Conservation (phyloP, 768 basidiomycete genomes). For the Heimioporus sp. region DNA sequence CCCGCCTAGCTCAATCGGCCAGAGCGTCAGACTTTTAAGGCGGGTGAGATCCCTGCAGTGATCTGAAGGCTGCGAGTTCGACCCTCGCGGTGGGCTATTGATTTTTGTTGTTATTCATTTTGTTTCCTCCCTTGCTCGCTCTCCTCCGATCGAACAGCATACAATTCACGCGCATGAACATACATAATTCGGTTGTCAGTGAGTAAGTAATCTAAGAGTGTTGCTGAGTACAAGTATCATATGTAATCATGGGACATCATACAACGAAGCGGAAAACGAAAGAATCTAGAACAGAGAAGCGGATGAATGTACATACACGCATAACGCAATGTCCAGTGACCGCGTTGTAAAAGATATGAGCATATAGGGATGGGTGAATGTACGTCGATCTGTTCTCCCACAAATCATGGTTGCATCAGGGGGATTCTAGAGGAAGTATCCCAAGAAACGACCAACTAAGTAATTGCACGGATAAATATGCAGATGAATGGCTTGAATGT, state of each 20-base stretch:
- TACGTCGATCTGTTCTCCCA: constrained; percentile 14
- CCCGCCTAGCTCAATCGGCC: constrained; percentile 63
- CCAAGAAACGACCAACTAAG: constrained; percentile 26
- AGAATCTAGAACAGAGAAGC: constrained; percentile 5
- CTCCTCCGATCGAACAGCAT: neutral
- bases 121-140: neutral
- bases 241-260: constrained; percentile 1
- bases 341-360: constrained; percentile 7
- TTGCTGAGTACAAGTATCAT: constrained; percentile 14
- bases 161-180: constrained; percentile 2
- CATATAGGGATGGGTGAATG: constrained; percentile 16
- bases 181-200: constrained; percentile 14
- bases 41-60: constrained; percentile 20
- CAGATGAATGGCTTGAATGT: constrained; percentile 11
- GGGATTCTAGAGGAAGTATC: constrained; percentile 25
- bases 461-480: constrained; percentile 27
- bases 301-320: constrained; percentile 4
- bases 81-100: constrained; percentile 77
- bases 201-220: constrained; percentile 20
- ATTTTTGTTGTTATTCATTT: constrained; percentile 8
- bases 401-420: constrained; percentile 20
- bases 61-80: constrained; percentile 88
- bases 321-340: constrained; percentile 4
- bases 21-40: constrained; percentile 58
- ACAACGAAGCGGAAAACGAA: constrained; percentile 16